phyloP scores from a whole-genome alignment of 2,329 filamentous ascomycete genomes.

The Fusarium tjaetaba region DNA sequence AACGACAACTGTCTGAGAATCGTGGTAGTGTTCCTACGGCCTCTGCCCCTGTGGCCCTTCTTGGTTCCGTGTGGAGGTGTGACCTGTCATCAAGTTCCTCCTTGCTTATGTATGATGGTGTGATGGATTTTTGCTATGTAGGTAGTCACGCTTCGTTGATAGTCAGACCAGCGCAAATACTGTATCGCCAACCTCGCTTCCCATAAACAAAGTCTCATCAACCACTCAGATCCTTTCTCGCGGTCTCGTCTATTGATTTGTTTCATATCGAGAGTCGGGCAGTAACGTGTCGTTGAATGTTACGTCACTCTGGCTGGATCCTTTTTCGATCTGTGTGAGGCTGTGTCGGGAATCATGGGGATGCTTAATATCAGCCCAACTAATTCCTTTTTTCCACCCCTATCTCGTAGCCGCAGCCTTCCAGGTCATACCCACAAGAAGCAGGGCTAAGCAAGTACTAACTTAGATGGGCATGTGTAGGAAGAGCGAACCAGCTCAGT shows the following conservation, averaged over 20 bases:
- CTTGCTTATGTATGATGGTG: background rate
- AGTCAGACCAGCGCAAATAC: background rate
- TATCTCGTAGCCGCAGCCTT: background rate
- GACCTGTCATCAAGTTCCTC: background rate
- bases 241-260: background rate
- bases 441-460: background rate
- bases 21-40: background rate
- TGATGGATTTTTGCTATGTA: background rate
- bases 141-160: background rate
- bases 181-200: conserved; percentile 17
- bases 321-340: conserved; percentile 31
- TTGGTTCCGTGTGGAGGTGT: conserved; percentile 13
- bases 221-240: conserved; percentile 4
- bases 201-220: background rate
- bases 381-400: background rate
- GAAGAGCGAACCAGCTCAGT: background rate
- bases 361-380: conserved; percentile 8
- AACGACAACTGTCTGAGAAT: conserved; percentile 24
- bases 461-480: background rate
- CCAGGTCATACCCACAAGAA: background rate
- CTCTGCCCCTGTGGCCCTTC: conserved; percentile 7
- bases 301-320: conserved; percentile 25
- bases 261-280: background rate
- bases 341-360: conserved; percentile 22
- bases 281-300: conserved; percentile 22